These are phyloP conservation scores for Lipomyces spencermartinsiae DNA, from an alignment of 805 yeast genomes.

Conservation along the genomic window DNA sequence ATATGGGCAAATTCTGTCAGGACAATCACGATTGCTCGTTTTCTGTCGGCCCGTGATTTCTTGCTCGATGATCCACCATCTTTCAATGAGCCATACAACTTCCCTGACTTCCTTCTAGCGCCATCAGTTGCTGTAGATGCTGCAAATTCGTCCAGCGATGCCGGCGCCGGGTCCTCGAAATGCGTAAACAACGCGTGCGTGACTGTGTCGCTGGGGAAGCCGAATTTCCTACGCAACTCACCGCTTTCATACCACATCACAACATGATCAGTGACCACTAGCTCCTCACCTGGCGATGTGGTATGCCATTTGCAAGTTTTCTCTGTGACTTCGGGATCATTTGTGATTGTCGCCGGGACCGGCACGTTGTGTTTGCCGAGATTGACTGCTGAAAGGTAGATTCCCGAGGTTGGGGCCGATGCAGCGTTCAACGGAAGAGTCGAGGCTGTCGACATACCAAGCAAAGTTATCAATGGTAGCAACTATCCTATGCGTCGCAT, in stretches of 20 bases:
- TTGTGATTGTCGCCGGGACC: background rate
- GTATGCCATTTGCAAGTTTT: background rate
- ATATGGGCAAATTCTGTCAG: constrained; percentile 65
- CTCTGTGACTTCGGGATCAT: background rate
- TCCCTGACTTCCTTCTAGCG: constrained; percentile 6
- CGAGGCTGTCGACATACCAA: background rate
- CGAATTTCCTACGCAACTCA: constrained; percentile 55
- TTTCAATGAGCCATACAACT: constrained; percentile 9
- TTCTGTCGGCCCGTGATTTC: background rate
- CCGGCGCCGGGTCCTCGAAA: constrained; percentile 47
- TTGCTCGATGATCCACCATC: background rate
- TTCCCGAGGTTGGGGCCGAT: background rate
- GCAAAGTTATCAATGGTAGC: background rate
- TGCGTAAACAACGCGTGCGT: constrained; percentile 66
- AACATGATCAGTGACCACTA: constrained; percentile 49
- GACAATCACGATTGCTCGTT: constrained; percentile 63
- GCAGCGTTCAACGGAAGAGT: background rate
- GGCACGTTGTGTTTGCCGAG: constrained; percentile 5
- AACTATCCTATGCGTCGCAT: background rate
- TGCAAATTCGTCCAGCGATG: constrained; percentile 1
- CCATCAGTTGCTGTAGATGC: constrained; percentile 15
- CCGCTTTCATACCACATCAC: constrained; percentile 61
- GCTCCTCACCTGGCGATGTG: constrained; percentile 43
- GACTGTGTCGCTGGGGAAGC: constrained; percentile 56
- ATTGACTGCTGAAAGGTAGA: constrained; percentile 1